These are phyloP conservation scores for Tylopilus subfusipes DNA, from an alignment of 768 basidiomycete genomes.

Conservation along the genomic window DNA sequence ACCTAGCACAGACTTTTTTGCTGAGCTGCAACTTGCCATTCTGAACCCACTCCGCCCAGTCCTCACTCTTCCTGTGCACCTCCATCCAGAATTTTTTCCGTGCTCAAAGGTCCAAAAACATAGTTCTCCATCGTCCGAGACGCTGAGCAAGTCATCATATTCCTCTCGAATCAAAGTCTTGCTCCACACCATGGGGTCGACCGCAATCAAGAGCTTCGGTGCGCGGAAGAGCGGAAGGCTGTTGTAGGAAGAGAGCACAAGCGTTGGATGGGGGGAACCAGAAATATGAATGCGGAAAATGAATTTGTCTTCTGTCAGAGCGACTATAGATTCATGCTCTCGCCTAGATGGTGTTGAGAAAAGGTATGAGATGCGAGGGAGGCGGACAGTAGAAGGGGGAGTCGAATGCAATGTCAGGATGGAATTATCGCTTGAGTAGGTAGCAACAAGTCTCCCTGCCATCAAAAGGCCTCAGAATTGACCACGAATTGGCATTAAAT, in stretches of 20 bases:
- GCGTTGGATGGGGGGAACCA: slow-evolving; percentile 32
- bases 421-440: slow-evolving; percentile 49
- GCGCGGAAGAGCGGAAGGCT: slow-evolving; percentile 50
- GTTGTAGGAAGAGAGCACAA: slow-evolving; percentile 47
- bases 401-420: slow-evolving; percentile 52
- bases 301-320: slow-evolving; percentile 56
- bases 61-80: slow-evolving; percentile 67
- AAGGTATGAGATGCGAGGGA: slow-evolving; percentile 55
- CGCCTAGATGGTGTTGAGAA: slow-evolving; percentile 62
- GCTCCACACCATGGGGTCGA: slow-evolving; percentile 88
- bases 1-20: slow-evolving; percentile 90
- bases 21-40: slow-evolving; percentile 82
- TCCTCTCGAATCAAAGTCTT: slow-evolving; percentile 42
- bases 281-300: slow-evolving; percentile 55
- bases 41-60: slow-evolving; percentile 65
- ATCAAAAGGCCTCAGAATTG: slow-evolving; percentile 9
- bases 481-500: neutral
- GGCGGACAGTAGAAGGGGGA: slow-evolving; percentile 37
- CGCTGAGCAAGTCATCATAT: slow-evolving; percentile 75
- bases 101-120: slow-evolving; percentile 78
- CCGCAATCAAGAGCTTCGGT: slow-evolving; percentile 60
- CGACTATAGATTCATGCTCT: slow-evolving; percentile 57
- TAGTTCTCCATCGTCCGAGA: slow-evolving; percentile 74
- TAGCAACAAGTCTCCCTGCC: slow-evolving; percentile 53
- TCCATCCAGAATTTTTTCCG: slow-evolving; percentile 43